Percentiles rank a stretch among this genome's conserved stretches.
Conservation (phyloP, 2,329 filamentous ascomycete genomes). For the Magnaporthiopsis rhizophila region DNA sequence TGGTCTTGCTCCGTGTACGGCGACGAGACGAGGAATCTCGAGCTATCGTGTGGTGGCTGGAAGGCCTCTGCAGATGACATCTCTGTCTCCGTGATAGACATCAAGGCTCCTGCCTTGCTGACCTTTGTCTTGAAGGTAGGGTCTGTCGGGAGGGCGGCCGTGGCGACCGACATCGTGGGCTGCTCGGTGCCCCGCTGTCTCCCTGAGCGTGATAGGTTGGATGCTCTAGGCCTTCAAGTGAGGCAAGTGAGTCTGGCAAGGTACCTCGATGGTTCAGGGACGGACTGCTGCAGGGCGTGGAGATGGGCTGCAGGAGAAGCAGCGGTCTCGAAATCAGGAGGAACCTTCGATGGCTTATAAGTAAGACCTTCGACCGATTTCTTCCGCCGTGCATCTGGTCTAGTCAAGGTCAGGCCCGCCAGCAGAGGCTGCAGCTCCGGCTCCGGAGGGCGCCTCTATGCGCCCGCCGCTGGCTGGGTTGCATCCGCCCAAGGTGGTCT, state of each 20-base stretch:
- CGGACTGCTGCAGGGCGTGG: background rate
- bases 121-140: background rate
- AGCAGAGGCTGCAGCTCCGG: background rate
- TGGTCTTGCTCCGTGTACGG: conserved; percentile 67
- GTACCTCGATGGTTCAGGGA: background rate
- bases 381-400: background rate
- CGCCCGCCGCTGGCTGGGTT: background rate
- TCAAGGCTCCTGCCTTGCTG: background rate
- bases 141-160: background rate
- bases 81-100: background rate
- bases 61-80: background rate
- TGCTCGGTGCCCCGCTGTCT: background rate
- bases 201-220: background rate
- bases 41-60: background rate
- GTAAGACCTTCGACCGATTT: background rate
- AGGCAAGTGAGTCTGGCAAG: background rate
- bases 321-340: background rate
- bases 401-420: background rate
- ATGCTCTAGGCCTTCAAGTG: background rate
- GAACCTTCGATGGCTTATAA: background rate
- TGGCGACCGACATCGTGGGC: background rate
- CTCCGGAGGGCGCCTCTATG: background rate
- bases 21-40: conserved; percentile 52
- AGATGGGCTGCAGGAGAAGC: background rate
- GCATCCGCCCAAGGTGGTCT: background rate